Evolutionary conservation across 164 flowering plant genomes (phyloP), one percentile per base, ranked within the genome.

Genomic region (Magnolia officinalis): DNA sequence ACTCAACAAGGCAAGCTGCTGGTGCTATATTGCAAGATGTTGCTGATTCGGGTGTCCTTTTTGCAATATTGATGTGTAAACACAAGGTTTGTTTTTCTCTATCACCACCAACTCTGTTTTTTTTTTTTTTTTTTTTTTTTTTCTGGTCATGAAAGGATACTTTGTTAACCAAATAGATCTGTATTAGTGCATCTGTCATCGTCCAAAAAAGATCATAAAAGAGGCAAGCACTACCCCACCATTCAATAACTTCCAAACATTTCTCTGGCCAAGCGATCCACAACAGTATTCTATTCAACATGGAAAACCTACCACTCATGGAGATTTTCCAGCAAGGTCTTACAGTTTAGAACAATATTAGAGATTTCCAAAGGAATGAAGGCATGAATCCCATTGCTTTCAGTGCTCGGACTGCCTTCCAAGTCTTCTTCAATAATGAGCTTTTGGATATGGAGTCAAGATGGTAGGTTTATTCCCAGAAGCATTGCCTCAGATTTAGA

Each of bases 1-100:
- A 83, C 76, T 89, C 92, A 24, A 89, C 98, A 77, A 92, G 99
- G 82, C 98, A 96, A 87, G 98, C 97, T 79, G 96, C 99, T n/a
- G 94, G 96, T 81, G 92, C 98, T 63, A 84, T 96, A 82, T 86
- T 96, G 88, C 99, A 94, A 83, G 99, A 94, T 86, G 92, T 94
- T 82, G 92, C 97, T 75, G 98, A 90, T 81, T 96, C 99, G 45
- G 98, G 99, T 37, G 96, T 94, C 74, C 87, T 96, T 2, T 96
- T 96, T 85, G 98, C 98, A 64, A 90, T 96, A 79, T 84, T 96
- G 76, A 96, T 96, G 99, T 92, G 96, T 81, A 92, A 83, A 86
- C 92, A 92, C 87, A 92, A 96, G 97, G 99, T 93, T 79, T 69
- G 74, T 76, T 52, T 37, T 67, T 59, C 61, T 65, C 72, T 77